Evolutionary conservation across 208 protist genomes (phyloP), one percentile per base, ranked within the genome.

Genomic region (Trypanosoma platydactyli): DNA sequence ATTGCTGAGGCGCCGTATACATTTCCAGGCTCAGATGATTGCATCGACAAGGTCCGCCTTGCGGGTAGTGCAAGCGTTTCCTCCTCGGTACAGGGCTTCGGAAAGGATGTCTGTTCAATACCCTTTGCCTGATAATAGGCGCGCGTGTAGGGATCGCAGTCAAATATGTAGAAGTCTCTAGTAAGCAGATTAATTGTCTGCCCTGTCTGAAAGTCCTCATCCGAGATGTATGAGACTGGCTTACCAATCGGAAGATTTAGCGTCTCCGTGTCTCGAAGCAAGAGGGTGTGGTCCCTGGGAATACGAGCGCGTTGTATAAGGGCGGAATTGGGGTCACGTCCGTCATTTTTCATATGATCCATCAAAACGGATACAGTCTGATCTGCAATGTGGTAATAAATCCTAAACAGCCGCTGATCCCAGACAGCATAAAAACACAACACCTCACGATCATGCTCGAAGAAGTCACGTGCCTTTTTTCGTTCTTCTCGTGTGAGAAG

Each of bases 321-420:
- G 22, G 88, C 73, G 41, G 96, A 78, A 76, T 96, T 95, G 1
- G 84, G 91, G 75, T 99, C 97, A 60, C 94, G 82, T 15, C 98
- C 98, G 54, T 90, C 88, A 81, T 99, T 99, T 29, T 82, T 66
- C 2, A 81, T 73, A 18, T 76, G 67, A 67, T 91, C 85, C 73
- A 98, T 91, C 64, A 98, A 83, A 24, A 99, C 84, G 30, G 97
- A 93, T 40, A 98, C 73, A 1, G 90, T 98, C 71, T 95, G 86
- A 73, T 99, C 97, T 24, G 96, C 79, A 15, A 98, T 84, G 80
- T 97, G 99, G 84, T 97, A 99, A 44, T 97, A 83, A 48, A 99
- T 89, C 63, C 91, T 96, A 66, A 97, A 87, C 24, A 80, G 61
- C n/a, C 73, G 64, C 59, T 98, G 83, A 46, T 98, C 89, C 98